Conservation (phyloP, 495 filamentous ascomycete genomes). For the Xeromyces bisporus region DNA sequence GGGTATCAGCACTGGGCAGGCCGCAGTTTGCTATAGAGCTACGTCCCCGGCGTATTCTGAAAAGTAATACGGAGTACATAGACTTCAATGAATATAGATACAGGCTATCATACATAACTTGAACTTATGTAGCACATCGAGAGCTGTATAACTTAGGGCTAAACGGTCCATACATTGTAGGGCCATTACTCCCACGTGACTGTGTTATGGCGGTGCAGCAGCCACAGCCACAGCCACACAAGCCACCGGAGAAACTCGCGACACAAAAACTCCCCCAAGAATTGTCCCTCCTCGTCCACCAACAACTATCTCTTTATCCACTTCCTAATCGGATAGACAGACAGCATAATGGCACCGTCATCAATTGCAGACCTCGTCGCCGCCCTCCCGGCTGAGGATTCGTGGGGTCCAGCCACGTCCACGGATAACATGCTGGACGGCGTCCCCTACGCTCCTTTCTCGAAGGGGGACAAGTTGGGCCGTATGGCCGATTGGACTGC, state of each 20-base stretch:
- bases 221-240: conserved; percentile 18
- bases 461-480: conserved; percentile 94
- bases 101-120: too few relatives aligned
- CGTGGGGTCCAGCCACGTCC: conserved; percentile 73
- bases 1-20: too few relatives aligned
- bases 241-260: conserved; percentile 22
- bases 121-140: too few relatives aligned
- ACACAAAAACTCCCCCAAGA: conserved; percentile 28
- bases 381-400: conserved; percentile 44
- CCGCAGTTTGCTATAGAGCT: too few relatives aligned
- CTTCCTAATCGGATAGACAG: not conserved
- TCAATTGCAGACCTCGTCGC: conserved; percentile 44
- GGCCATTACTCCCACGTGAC: not conserved
- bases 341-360: conserved; percentile 33
- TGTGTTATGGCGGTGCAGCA: conserved; percentile 1
- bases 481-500: conserved; percentile 98
- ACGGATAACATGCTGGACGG: conserved; percentile 76
- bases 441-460: conserved; percentile 93
- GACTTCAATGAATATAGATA: too few relatives aligned
- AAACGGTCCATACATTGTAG: too few relatives aligned
- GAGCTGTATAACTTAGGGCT: too few relatives aligned
- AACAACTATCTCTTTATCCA: not conserved
- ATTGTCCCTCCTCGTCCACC: conserved; percentile 2
- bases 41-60: too few relatives aligned
- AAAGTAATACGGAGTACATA: too few relatives aligned